These are phyloP conservation scores for Podaxis rugospora DNA, from an alignment of 768 basidiomycete genomes.

Conservation along the genomic window DNA sequence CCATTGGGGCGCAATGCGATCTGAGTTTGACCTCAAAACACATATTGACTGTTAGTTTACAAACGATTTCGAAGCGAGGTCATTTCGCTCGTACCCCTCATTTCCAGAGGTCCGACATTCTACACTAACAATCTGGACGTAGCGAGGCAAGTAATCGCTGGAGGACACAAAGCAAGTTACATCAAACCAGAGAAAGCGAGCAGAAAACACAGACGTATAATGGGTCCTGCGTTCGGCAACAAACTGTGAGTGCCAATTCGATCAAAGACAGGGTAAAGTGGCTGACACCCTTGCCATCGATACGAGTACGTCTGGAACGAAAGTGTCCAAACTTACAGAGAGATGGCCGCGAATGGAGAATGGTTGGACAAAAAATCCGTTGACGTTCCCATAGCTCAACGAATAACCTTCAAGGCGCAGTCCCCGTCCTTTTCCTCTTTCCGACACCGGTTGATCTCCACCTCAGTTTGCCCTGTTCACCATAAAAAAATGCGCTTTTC, in stretches of 20 bases:
- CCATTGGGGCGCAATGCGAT: neutral
- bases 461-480: conserved; percentile 37
- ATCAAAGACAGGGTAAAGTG: neutral
- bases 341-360: conserved; percentile 34
- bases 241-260: conserved; percentile 25
- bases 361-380: conserved; percentile 26
- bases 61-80: conserved; percentile 31
- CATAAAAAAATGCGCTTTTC: conserved; percentile 41
- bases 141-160: conserved; percentile 36
- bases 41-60: conserved; percentile 27
- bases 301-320: conserved; percentile 39
- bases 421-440: neutral
- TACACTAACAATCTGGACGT: conserved; percentile 45
- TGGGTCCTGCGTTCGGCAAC: conserved; percentile 41
- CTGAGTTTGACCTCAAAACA: neutral
- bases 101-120: conserved; percentile 31
- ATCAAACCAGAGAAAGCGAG: conserved; percentile 33
- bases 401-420: conserved; percentile 31
- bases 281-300: conserved; percentile 16
- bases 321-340: conserved; percentile 29
- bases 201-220: conserved; percentile 38
- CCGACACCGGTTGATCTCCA: neutral
- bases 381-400: conserved; percentile 27
- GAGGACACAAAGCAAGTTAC: conserved; percentile 34
- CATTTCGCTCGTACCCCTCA: conserved; percentile 35